A percentile compares a stretch with the other conserved stretches of the same genome.
phyloP scores from a whole-genome alignment of 139 green algal species.

The Diplosphaera chodatii region DNA sequence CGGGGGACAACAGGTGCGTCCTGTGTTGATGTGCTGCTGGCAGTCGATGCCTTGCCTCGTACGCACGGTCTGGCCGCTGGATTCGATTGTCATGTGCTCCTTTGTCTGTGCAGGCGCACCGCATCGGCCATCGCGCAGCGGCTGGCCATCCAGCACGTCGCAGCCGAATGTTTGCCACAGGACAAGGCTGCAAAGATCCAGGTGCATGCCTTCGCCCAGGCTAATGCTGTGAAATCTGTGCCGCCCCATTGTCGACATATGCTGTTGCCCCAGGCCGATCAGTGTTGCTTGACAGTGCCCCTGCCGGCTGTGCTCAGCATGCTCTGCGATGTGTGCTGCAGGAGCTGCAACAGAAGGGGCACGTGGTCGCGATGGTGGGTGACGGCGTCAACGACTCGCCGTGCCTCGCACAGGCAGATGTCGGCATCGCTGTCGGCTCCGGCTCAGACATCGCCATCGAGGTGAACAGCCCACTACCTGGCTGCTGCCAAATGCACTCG shows the following conservation, averaged over 20 bases:
- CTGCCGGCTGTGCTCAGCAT: too few relatives aligned
- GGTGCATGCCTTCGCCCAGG: slow-evolving; percentile 1
- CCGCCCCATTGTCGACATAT: neutral
- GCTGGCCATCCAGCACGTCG: slow-evolving; percentile 60
- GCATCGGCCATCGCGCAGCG: slow-evolving; percentile 62
- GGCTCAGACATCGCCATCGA: slow-evolving; percentile 55
- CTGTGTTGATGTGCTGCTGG: too few relatives aligned
- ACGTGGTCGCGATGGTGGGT: slow-evolving; percentile 93
- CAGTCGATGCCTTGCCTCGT: too few relatives aligned
- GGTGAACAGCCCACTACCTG: neutral
- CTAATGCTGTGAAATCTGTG: too few relatives aligned
- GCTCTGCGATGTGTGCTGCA: slow-evolving; percentile 10
- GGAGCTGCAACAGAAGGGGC: slow-evolving; percentile 42
- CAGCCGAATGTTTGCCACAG: slow-evolving; percentile 29
- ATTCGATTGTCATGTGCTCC: too few relatives aligned
- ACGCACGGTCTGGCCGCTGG: too few relatives aligned
- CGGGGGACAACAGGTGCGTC: slow-evolving; percentile 91
- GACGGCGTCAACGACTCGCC: slow-evolving; percentile 98
- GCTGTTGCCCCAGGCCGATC: neutral
- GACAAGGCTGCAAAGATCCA: slow-evolving; percentile 2
- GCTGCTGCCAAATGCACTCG: neutral
- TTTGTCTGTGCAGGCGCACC: too few relatives aligned
- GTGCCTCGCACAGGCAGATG: slow-evolving; percentile 87
- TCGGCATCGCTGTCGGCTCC: slow-evolving; percentile 89
- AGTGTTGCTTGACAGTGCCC: neutral